Evolutionary conservation across 441 rosid genomes (phyloP), one percentile per base, ranked within the genome.

Genomic region (Populus trichocarpa): DNA sequence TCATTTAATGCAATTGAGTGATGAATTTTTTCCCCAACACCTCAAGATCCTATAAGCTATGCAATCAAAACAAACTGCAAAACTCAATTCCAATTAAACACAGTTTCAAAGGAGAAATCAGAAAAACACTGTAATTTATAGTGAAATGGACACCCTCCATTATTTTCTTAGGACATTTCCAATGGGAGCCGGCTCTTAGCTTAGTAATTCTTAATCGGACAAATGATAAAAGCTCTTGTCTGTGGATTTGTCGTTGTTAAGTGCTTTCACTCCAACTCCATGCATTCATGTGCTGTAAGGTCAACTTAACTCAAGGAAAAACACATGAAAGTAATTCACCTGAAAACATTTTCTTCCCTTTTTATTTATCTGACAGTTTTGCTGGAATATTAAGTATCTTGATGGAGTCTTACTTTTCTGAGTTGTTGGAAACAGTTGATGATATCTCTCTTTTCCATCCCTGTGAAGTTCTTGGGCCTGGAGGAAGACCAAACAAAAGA

Each of bases 391-490:
- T 25, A 25, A 25, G 25, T 25, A 25, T 25, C 25, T 59, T 35
- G 16, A n/a, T n/a, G 32, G 8, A 32, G 35, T 59, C 16, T 9
- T 38, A 61, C 57, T n/a, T 76, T 16, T 18, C 25, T 40, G 22
- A 33, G 71, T 28, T 25, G 64, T 10, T 65, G 71, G 20, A 14
- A 71, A 46, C 71, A 63, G 65, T 30, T 22, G 61, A 36, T 6
- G 13, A 36, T 57, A 13, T 30, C 26, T 65, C 20, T 36, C 25
- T 28, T 68, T 67, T 74, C 40, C 10, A 36, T 42, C 30, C 61
- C 33, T 78, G 26, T 85, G 73, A 82, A 91, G 91, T 78, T 84
- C 75, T 30, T 67, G 20, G 78, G 83, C 73, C 71, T 64, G 80
- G 85, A 78, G 70, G 85, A 80, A 77, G 79, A 72, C 78, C 69